Evolutionary conservation across 352 stramenopile species (phyloP).

Genomic region (Pythium graminicola): DNA sequence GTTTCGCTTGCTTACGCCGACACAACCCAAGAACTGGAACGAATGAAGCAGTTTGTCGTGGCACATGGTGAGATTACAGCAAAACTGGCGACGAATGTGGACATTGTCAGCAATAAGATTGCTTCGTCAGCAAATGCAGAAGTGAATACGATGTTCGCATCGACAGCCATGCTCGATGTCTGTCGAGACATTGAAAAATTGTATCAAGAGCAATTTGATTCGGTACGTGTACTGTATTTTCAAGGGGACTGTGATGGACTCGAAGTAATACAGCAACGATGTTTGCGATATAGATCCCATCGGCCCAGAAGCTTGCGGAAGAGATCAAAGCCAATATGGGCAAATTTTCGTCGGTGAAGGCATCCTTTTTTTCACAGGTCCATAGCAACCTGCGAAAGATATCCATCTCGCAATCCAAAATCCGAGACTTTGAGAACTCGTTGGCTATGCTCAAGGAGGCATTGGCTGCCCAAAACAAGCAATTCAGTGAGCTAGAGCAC

Average conservation of each 20-base stretch:
- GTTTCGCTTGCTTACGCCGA: conserved; percentile 37
- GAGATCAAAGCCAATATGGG: conserved; percentile 50
- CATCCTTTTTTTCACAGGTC: conserved; percentile 45
- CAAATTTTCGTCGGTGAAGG: conserved; percentile 51
- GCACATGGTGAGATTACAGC: conserved; percentile 52
- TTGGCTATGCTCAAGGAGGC: conserved; percentile 74
- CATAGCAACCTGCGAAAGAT: conserved; percentile 62
- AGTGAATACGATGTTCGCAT: conserved; percentile 73
- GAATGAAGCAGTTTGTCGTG: conserved; percentile 43
- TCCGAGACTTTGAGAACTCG: conserved; percentile 87
- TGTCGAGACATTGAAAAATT: conserved; percentile 77
- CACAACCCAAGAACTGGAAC: conserved; percentile 36
- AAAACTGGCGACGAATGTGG: conserved; percentile 59
- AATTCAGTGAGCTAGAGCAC: conserved; percentile 84
- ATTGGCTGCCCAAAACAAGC: conserved; percentile 64
- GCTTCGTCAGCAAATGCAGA: conserved; percentile 42
- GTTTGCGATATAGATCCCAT: conserved; percentile 51
- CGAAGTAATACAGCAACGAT: too few species aligned
- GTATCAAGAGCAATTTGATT: conserved; percentile 67
- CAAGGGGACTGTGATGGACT: too few species aligned
- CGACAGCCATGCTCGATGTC: conserved; percentile 68
- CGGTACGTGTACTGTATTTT: too few species aligned
- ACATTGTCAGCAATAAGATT: conserved; percentile 59
- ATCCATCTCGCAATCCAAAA: conserved; percentile 75
- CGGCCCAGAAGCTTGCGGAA: conserved; percentile 54